These are phyloP conservation scores for Citrullus amarus DNA, from an alignment of 306 rosid species.

Conservation along the genomic window DNA sequence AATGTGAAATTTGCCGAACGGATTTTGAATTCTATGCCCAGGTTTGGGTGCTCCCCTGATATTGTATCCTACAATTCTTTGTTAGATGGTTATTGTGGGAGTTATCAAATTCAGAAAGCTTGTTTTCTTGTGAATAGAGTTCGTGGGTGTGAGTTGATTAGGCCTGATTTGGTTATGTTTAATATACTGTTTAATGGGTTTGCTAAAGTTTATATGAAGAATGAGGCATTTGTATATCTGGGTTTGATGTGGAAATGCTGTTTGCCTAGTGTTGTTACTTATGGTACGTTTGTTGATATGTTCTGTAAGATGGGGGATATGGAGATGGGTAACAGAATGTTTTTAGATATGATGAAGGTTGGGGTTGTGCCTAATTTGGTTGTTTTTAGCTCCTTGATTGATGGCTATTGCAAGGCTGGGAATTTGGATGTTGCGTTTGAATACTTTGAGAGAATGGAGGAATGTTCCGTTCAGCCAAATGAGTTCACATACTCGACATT, in stretches of 20 bases:
- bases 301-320: constrained; percentile 23
- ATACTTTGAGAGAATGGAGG: constrained; percentile 16
- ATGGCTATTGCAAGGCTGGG: constrained; percentile 30
- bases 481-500: constrained; percentile 23
- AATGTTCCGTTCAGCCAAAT: constrained; percentile 13
- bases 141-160: background rate
- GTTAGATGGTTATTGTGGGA: constrained; percentile 22
- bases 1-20: constrained; percentile 2
- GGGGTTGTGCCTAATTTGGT: constrained; percentile 22
- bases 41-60: constrained; percentile 20
- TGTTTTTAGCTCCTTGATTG: constrained; percentile 25
- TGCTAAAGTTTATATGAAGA: constrained; percentile 20
- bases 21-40: constrained; percentile 18
- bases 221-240: constrained; percentile 20
- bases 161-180: constrained; percentile 21
- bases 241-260: constrained; percentile 31
- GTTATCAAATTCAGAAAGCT: constrained; percentile 13
- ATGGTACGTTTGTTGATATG: constrained; percentile 23
- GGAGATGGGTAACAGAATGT: constrained; percentile 12
- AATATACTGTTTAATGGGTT: constrained; percentile 25
- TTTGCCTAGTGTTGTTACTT: constrained; percentile 27
- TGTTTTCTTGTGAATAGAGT: constrained; percentile 12
- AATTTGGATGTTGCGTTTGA: constrained; percentile 19
- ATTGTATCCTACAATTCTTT: constrained; percentile 27
- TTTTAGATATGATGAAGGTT: constrained; percentile 17